Conservation (phyloP, 768 basidiomycete species). For the Holtermannia corniformis region DNA sequence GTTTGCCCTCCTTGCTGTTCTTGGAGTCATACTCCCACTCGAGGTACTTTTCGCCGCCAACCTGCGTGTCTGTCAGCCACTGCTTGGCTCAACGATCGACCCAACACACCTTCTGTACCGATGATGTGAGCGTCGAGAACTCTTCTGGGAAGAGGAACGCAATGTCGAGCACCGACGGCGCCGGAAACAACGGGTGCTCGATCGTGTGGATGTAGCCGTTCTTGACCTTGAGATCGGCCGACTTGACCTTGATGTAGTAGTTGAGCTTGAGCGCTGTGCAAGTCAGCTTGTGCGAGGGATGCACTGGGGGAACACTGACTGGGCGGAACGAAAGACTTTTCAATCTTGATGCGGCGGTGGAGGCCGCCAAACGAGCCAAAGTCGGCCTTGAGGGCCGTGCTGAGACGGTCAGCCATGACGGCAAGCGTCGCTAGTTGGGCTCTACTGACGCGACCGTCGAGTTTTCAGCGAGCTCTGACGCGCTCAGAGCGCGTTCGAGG, state of each 20-base stretch:
- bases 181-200: slow-evolving; percentile 48
- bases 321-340: slow-evolving; percentile 38
- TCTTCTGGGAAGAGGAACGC: slow-evolving; percentile 40
- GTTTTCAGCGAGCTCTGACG: slow-evolving; percentile 47
- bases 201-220: slow-evolving; percentile 55
- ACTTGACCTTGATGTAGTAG: slow-evolving; percentile 44
- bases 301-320: slow-evolving; percentile 19
- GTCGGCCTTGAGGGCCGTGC: slow-evolving; percentile 32
- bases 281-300: neutral
- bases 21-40: slow-evolving; percentile 31
- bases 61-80: no score
- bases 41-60: slow-evolving; percentile 45
- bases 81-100: no score
- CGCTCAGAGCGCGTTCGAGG: slow-evolving; percentile 45
- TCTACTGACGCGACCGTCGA: slow-evolving; percentile 50
- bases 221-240: slow-evolving; percentile 45
- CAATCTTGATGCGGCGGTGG: slow-evolving; percentile 31
- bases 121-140: slow-evolving; percentile 49
- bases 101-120: slow-evolving; percentile 52
- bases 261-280: slow-evolving; percentile 45
- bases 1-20: slow-evolving; percentile 22
- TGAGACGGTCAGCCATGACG: neutral
- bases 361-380: slow-evolving; percentile 36
- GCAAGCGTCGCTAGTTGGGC: slow-evolving; percentile 38
- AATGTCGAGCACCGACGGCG: slow-evolving; percentile 38